phyloP scores from a whole-genome alignment of 441 rosid genomes.

The Aquilaria agallochum region DNA sequence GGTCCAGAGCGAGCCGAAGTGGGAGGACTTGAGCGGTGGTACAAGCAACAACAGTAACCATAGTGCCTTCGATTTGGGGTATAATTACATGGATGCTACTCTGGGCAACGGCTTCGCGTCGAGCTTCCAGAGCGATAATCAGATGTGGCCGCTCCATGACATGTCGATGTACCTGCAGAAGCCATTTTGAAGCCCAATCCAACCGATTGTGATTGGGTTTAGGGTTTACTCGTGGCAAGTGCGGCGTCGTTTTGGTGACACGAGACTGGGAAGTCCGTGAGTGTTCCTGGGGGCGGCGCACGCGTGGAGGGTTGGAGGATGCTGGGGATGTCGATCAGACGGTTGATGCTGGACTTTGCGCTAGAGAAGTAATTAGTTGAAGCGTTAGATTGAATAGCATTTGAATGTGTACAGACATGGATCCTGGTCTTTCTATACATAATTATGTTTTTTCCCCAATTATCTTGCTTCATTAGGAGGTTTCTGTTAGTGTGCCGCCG shows the following conservation, averaged over 20 bases:
- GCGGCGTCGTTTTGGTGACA: conserved; percentile 26
- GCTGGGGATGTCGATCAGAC: too few species aligned
- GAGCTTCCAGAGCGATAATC: conserved; percentile 33
- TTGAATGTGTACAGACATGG: too few species aligned
- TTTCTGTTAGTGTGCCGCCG: too few species aligned
- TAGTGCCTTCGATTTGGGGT: conserved; percentile 29
- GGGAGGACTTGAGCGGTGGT: conserved; percentile 45
- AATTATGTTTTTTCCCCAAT: too few species aligned
- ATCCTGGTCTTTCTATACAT: too few species aligned
- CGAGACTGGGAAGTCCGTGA: conserved; percentile 63
- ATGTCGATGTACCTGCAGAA: conserved; percentile 57
- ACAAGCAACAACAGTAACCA: conserved; percentile 9
- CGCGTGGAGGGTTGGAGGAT: neutral
- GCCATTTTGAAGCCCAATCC: conserved; percentile 34
- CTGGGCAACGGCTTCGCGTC: conserved; percentile 30
- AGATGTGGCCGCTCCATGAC: conserved; percentile 67
- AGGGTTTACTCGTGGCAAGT: too few species aligned
- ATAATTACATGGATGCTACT: conserved; percentile 49
- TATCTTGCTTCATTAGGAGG: too few species aligned
- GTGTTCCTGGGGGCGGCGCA: conserved; percentile 33
- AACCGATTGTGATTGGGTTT: too few species aligned
- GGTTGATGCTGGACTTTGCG: too few species aligned
- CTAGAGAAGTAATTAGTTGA: too few species aligned
- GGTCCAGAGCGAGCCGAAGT: conserved; percentile 82
- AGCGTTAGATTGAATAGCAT: too few species aligned